Conservation (phyloP, 306 rosid species). For the Pyrus betulifolia region DNA sequence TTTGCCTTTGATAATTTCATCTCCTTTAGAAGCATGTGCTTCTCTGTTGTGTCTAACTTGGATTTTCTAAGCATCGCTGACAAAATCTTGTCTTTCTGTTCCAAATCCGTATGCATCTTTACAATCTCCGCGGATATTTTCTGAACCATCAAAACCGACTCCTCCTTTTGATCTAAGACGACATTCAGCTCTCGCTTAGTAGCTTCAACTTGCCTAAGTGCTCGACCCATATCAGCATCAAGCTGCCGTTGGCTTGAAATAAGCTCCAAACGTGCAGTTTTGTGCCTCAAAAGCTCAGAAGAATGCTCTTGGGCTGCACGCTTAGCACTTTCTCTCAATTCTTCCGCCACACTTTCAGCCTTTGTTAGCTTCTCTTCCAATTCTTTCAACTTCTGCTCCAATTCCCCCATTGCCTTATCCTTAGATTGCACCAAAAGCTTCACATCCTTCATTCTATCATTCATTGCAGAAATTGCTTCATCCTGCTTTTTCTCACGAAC, state of each 20-base stretch:
- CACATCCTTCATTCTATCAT: slow-evolving; percentile 52
- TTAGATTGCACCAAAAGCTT: slow-evolving; percentile 45
- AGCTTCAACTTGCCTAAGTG: slow-evolving; percentile 58
- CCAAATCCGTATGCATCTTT: slow-evolving; percentile 74
- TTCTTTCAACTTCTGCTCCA: slow-evolving; percentile 47
- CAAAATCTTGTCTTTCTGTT: slow-evolving; percentile 86
- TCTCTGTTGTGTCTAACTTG: slow-evolving; percentile 70
- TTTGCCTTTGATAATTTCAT: slow-evolving; percentile 69
- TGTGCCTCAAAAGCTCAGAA: slow-evolving; percentile 80
- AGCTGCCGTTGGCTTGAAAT: slow-evolving; percentile 86
- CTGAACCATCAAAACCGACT: slow-evolving; percentile 65
- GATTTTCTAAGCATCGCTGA: slow-evolving; percentile 92
- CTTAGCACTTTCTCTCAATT: slow-evolving; percentile 48
- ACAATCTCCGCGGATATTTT: slow-evolving; percentile 60
- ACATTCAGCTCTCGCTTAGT: slow-evolving; percentile 53
- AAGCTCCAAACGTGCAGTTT: slow-evolving; percentile 83
- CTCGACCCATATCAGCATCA: slow-evolving; percentile 72
- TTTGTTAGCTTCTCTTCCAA: slow-evolving; percentile 49
- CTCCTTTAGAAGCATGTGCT: slow-evolving; percentile 82
- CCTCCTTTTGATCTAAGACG: slow-evolving; percentile 66
- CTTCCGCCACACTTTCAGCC: slow-evolving; percentile 50
- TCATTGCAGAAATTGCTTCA: slow-evolving; percentile 32
- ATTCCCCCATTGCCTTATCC: slow-evolving; percentile 51
- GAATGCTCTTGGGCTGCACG: slow-evolving; percentile 69
- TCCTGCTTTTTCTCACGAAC: slow-evolving; percentile 51